Evolutionary conservation across 179 eudicot genomes (phyloP).

Genomic region (Monotropa hypopitys): DNA sequence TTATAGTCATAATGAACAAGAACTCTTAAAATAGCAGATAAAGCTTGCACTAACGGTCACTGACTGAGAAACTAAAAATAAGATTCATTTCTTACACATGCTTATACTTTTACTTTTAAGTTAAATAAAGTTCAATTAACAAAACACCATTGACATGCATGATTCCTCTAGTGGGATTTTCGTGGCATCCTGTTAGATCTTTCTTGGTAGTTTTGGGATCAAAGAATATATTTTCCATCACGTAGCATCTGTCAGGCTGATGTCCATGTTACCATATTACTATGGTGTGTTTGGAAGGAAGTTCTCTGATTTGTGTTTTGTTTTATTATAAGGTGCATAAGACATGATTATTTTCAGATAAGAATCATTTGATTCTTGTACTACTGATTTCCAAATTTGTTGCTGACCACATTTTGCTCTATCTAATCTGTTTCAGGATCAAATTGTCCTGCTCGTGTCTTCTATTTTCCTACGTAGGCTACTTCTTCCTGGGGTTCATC

Average conservation of each 20-base stretch:
- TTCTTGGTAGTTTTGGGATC: background rate
- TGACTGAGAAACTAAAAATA: background rate
- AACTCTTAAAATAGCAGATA: background rate
- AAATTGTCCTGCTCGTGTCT: slow-evolving; percentile 55
- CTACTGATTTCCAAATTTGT: background rate
- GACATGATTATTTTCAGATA: background rate
- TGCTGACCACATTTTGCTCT: background rate
- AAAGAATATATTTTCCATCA: background rate
- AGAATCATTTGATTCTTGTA: background rate
- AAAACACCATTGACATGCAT: background rate
- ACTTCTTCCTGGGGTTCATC: slow-evolving; percentile 70
- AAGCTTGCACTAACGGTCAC: background rate
- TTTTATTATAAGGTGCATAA: background rate
- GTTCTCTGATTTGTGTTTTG: background rate
- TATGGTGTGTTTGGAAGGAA: background rate
- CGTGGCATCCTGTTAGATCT: too few species aligned
- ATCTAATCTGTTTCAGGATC: slow-evolving; percentile 45
- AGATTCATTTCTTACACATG: background rate
- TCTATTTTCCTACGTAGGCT: slow-evolving; percentile 71
- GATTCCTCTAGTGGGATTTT: background rate
- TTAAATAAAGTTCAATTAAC: background rate
- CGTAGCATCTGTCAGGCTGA: background rate
- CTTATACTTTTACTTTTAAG: background rate
- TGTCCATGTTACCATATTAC: background rate
- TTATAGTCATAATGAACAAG: background rate